Percentiles rank a stretch among this genome's conserved stretches.
Conservation (phyloP, 371 early-diverging fungal genomes). For the Dinochytrium kinnereticum region DNA sequence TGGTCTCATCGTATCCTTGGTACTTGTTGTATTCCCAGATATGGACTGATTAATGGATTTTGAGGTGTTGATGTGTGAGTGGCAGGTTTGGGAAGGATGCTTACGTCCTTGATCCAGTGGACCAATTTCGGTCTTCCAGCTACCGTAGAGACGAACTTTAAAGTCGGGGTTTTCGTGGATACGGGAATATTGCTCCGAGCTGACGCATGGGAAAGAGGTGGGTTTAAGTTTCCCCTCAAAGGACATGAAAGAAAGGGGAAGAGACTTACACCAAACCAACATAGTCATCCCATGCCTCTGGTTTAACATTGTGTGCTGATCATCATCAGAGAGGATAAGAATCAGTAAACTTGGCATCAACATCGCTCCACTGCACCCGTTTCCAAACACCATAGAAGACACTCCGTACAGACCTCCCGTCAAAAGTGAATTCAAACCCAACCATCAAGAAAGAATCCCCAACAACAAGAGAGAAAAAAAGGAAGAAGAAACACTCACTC, state of each 20-base stretch:
- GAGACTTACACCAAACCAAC: slow-evolving; percentile 57
- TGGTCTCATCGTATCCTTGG: slow-evolving; percentile 71
- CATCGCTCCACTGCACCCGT: too few species aligned
- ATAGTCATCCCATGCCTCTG: slow-evolving; percentile 86
- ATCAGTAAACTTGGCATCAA: not conserved
- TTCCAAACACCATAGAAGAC: too few species aligned
- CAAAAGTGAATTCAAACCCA: too few species aligned
- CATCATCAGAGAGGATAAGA: not conserved
- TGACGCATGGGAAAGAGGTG: slow-evolving; percentile 28
- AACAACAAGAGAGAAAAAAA: too few species aligned
- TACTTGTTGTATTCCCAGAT: slow-evolving; percentile 95
- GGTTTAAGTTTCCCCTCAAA: not conserved
- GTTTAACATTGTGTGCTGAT: slow-evolving; percentile 83
- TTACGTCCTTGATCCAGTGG: slow-evolving; percentile 82
- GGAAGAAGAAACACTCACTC: slow-evolving; percentile 54
- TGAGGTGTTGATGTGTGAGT: too few species aligned
- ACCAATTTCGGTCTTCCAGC: slow-evolving; percentile 87
- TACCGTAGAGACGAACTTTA: slow-evolving; percentile 81
- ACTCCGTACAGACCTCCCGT: too few species aligned
- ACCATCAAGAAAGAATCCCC: too few species aligned
- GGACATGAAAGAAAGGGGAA: too few species aligned
- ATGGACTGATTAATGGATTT: too few species aligned
- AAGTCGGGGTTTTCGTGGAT: slow-evolving; percentile 76
- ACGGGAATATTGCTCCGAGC: slow-evolving; percentile 72
- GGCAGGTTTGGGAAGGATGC: too few species aligned